Conservation (phyloP, 2,329 filamentous ascomycete genomes). For the Aspergillus tubingensis region DNA sequence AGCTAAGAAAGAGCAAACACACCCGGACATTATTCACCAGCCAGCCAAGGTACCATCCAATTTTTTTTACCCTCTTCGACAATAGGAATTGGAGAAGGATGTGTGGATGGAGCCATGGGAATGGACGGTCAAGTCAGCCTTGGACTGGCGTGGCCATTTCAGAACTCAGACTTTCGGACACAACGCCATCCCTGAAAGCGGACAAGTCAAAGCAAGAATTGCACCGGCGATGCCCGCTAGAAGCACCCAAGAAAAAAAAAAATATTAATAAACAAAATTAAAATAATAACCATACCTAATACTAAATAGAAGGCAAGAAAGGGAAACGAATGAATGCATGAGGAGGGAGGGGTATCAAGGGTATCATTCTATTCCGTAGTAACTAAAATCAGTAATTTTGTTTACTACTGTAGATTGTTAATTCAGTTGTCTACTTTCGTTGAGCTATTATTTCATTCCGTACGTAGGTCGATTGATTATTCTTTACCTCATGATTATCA, state of each 20-base stretch:
- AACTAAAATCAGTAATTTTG: too few species aligned
- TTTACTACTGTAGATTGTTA: too few species aligned
- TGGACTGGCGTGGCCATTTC: neutral
- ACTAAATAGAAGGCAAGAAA: neutral
- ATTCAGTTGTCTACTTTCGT: too few species aligned
- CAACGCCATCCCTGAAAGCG: conserved; percentile 20
- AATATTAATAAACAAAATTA: neutral
- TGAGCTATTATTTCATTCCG: too few species aligned
- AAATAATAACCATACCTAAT: neutral
- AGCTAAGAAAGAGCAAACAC: neutral
- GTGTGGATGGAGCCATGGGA: neutral
- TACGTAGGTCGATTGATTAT: neutral
- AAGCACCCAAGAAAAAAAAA: conserved; percentile 10
- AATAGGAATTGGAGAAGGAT: neutral
- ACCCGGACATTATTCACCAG: neutral
- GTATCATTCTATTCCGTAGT: too few species aligned
- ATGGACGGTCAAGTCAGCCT: neutral
- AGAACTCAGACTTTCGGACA: conserved; percentile 3
- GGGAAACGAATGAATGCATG: neutral
- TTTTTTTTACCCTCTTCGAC: neutral
- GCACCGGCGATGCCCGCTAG: conserved; percentile 6
- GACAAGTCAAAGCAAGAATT: conserved; percentile 10
- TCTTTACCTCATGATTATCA: neutral
- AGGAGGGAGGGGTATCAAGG: neutral
- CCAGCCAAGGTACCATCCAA: neutral